Percentiles rank a stretch among this genome's conserved stretches.
Evolutionary conservation across 371 early-diverging fungal genomes (phyloP).

Genomic region (Nematocida major): DNA sequence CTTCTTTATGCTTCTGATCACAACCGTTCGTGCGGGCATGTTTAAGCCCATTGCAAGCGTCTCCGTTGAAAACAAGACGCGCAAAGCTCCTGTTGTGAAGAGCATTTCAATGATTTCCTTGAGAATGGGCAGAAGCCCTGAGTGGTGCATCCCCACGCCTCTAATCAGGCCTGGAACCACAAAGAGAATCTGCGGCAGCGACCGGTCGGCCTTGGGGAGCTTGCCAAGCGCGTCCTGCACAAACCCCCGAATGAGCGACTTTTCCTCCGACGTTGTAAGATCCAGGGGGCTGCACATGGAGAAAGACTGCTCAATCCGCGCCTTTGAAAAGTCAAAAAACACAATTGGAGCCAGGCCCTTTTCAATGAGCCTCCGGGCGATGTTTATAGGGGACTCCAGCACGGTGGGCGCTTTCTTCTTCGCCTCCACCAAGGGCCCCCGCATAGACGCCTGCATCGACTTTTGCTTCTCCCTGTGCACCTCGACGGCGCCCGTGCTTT

Average conservation of each 20-base stretch:
- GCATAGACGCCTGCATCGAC: background rate
- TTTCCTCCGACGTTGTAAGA: slow-evolving; percentile 56
- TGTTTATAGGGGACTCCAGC: slow-evolving; percentile 49
- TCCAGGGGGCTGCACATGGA: slow-evolving; percentile 46
- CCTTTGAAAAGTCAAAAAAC: slow-evolving; percentile 63
- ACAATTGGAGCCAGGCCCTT: slow-evolving; percentile 55
- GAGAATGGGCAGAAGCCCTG: slow-evolving; percentile 88
- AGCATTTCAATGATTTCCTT: slow-evolving; percentile 91
- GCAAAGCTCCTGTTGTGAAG: slow-evolving; percentile 80
- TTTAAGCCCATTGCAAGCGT: slow-evolving; percentile 97
- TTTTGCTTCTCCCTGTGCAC: slow-evolving; percentile 33
- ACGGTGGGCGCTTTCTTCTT: slow-evolving; percentile 51
- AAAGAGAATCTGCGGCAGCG: slow-evolving; percentile 79
- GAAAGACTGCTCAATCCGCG: slow-evolving; percentile 55
- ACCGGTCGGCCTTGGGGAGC: slow-evolving; percentile 54
- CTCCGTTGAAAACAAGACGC: slow-evolving; percentile 82
- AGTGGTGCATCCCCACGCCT: slow-evolving; percentile 93
- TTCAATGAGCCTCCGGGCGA: slow-evolving; percentile 55
- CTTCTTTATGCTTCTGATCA: slow-evolving; percentile 81
- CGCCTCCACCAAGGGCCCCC: slow-evolving; percentile 5
- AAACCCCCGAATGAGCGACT: slow-evolving; percentile 53
- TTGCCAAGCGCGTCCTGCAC: slow-evolving; percentile 51
- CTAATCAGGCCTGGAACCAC: slow-evolving; percentile 75
- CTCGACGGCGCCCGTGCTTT: slow-evolving; percentile 41
- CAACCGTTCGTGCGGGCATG: slow-evolving; percentile 89